These are phyloP conservation scores for Maudiozyma humilis DNA, from an alignment of 1,139 yeast genomes.

Conservation along the genomic window DNA sequence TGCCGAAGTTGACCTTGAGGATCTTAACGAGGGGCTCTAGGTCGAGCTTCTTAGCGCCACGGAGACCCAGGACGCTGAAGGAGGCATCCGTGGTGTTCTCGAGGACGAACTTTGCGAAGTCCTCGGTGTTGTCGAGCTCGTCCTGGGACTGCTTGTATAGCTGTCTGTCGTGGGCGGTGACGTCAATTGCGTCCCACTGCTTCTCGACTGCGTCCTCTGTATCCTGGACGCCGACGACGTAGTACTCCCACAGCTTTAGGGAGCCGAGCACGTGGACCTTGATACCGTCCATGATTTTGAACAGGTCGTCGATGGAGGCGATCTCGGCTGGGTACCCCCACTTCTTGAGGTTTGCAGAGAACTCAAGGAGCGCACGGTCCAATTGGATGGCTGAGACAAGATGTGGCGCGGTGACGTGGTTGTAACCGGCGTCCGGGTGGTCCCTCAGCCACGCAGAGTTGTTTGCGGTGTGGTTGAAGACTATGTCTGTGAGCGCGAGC, in stretches of 20 bases:
- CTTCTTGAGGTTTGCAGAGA: conserved; percentile 46
- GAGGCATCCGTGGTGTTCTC: conserved; percentile 35
- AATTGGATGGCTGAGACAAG: conserved; percentile 75
- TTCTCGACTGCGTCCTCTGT: conserved; percentile 29
- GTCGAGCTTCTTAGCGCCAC: conserved; percentile 52
- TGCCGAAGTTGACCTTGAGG: conserved; percentile 34
- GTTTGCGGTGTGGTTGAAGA: conserved; percentile 89
- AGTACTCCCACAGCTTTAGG: conserved; percentile 79
- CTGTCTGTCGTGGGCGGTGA: conserved; percentile 8
- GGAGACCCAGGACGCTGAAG: conserved; percentile 38
- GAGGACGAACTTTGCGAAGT: conserved; percentile 46
- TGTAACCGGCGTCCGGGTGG: conserved; percentile 89
- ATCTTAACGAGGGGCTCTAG: conserved; percentile 42
- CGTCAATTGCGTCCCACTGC: conserved; percentile 17
- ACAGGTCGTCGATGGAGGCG: conserved; percentile 44
- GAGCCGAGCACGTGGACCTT: conserved; percentile 56
- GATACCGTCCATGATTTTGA: conserved; percentile 55
- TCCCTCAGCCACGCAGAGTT: conserved; percentile 78
- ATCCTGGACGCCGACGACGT: conserved; percentile 51
- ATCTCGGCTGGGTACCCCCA: conserved; percentile 57
- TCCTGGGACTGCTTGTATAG: neutral
- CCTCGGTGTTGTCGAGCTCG: conserved; percentile 29
- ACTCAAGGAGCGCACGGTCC: conserved; percentile 58
- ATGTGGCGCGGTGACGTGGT: conserved; percentile 82
- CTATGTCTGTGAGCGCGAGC: conserved; percentile 81